These are phyloP conservation scores for California macrophylla DNA, from an alignment of 441 rosid species.

Conservation along the genomic window DNA sequence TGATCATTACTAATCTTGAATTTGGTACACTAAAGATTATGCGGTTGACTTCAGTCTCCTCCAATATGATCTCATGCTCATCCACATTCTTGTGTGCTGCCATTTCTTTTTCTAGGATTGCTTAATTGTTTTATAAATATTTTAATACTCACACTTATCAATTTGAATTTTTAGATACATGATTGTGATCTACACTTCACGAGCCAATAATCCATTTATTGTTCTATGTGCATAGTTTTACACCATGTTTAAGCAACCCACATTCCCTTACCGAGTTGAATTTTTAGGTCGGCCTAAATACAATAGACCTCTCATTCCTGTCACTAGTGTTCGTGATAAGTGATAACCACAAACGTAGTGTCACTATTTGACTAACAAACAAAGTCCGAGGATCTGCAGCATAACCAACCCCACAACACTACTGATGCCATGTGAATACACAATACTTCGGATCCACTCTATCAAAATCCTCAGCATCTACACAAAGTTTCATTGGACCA, in stretches of 20 bases:
- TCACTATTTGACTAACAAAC: not conserved
- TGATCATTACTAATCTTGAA: not conserved
- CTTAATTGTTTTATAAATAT: too few relatives aligned
- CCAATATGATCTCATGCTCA: not conserved
- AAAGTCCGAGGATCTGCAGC: not conserved
- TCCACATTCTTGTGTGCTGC: not conserved
- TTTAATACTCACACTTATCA: too few relatives aligned
- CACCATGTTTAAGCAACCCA: too few relatives aligned
- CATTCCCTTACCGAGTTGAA: too few relatives aligned
- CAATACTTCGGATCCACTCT: not conserved
- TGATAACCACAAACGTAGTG: not conserved
- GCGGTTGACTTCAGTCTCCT: not conserved
- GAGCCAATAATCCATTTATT: too few relatives aligned
- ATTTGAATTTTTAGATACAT: too few relatives aligned
- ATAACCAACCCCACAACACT: not conserved
- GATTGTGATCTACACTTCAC: too few relatives aligned
- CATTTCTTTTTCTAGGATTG: too few relatives aligned
- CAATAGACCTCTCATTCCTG: not conserved
- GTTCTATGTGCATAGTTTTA: too few relatives aligned
- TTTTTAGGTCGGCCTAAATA: too few relatives aligned
- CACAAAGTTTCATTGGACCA: not conserved
- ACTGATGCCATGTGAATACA: not conserved
- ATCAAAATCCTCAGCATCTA: not conserved
- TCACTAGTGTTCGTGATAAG: not conserved
- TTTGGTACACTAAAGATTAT: not conserved